Percentiles rank a stretch among this genome's conserved stretches.
Evolutionary conservation across 345 rosid species (phyloP).

Genomic region (Melaleuca alternifolia): DNA sequence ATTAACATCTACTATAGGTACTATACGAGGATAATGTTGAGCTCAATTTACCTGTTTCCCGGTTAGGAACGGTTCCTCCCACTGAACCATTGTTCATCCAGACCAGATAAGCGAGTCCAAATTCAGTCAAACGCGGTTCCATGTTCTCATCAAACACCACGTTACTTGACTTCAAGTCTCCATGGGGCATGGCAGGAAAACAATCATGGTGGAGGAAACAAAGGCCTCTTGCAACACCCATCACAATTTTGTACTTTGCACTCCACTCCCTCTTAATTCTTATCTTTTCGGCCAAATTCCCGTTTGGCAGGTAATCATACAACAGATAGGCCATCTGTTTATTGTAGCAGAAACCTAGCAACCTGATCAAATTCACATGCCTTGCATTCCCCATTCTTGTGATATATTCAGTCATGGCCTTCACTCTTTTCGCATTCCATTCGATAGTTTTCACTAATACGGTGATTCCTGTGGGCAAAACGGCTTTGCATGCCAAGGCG

Average conservation of each 20-base stretch:
- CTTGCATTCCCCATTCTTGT: conserved; percentile 60
- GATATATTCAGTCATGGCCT: conserved; percentile 26
- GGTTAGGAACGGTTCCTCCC: conserved; percentile 16
- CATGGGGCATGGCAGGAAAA: conserved; percentile 77
- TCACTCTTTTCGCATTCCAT: conserved; percentile 34
- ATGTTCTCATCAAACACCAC: conserved; percentile 56
- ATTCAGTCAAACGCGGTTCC: conserved; percentile 68
- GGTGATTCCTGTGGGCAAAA: conserved; percentile 82
- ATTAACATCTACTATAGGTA: background rate
- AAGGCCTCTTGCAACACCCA: conserved; percentile 77
- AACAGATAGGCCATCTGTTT: conserved; percentile 49
- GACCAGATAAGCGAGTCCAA: conserved; percentile 45
- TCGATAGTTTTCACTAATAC: conserved; percentile 61
- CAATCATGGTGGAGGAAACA: conserved; percentile 90
- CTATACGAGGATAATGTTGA: background rate
- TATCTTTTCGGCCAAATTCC: conserved; percentile 57
- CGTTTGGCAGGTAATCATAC: conserved; percentile 74
- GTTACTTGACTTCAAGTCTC: conserved; percentile 61
- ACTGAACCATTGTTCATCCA: conserved; percentile 28
- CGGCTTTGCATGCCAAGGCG: conserved; percentile 49
- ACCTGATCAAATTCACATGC: conserved; percentile 64
- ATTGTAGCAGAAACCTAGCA: conserved; percentile 87
- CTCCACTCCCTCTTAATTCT: conserved; percentile 49
- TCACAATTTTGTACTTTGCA: conserved; percentile 44
- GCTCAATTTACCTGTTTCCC: conserved; percentile 21